These are phyloP conservation scores for Phaeotremella skinneri DNA, from an alignment of 768 basidiomycete genomes.

Conservation along the genomic window DNA sequence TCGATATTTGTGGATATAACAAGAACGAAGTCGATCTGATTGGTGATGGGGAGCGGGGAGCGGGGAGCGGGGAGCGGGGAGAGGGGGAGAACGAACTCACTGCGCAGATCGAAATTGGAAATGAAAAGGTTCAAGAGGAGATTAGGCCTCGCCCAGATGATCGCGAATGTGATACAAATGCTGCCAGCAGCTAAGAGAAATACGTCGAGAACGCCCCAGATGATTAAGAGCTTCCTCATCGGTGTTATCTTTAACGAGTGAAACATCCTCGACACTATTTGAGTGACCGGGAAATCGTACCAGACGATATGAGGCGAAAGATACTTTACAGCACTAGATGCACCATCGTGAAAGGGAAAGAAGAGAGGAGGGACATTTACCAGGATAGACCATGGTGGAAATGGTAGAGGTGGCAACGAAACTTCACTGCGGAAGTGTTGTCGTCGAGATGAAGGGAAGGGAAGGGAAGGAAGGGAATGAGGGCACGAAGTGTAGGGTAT, in stretches of 20 bases:
- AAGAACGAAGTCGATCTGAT: conserved; percentile 56
- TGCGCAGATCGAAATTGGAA: conserved; percentile 45
- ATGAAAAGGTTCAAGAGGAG: conserved; percentile 61
- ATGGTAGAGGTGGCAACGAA: no score
- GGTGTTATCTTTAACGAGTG: no score
- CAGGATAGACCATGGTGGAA: no score
- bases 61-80: not conserved
- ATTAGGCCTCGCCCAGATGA: conserved; percentile 68
- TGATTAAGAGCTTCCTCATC: conserved; percentile 59
- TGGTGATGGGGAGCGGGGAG: no score
- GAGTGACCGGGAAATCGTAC: not conserved
- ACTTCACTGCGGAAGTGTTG: no score
- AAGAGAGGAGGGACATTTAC: no score
- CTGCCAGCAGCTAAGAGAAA: conserved; percentile 69
- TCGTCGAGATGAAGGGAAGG: no score
- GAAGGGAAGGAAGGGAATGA: no score
- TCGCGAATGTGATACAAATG: conserved; percentile 64
- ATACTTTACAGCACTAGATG: no score
- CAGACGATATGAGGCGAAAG: not conserved
- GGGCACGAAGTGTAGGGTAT: no score
- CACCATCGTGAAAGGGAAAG: not conserved
- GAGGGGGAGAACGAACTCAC: not conserved
- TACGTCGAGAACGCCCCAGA: conserved; percentile 71
- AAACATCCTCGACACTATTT: not conserved
- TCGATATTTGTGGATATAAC: not conserved